Percentiles rank a stretch among this genome's conserved stretches.
These are phyloP conservation scores for Curvularia sp. DNA, from an alignment of 2,329 filamentous ascomycete species.

Conservation along the genomic window DNA sequence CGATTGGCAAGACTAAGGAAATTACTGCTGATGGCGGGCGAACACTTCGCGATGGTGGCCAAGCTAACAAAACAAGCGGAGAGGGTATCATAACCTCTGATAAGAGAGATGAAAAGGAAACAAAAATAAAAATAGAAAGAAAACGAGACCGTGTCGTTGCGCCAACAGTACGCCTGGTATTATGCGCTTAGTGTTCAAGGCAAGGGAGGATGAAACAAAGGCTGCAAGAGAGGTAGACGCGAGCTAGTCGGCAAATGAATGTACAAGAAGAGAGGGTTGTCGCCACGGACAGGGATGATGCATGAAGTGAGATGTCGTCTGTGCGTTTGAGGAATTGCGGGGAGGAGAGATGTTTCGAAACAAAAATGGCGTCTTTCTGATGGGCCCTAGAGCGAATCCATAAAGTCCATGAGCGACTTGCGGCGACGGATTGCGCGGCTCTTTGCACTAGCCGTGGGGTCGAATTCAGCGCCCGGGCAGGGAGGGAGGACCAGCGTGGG, in stretches of 20 bases:
- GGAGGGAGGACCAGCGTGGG: slow-evolving; percentile 45
- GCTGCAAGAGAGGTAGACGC: not conserved
- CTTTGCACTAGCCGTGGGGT: slow-evolving; percentile 32
- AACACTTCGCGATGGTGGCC: slow-evolving; percentile 22
- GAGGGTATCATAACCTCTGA: slow-evolving; percentile 22
- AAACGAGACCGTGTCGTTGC: slow-evolving; percentile 6
- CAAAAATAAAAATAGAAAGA: not conserved
- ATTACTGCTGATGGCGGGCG: slow-evolving; percentile 15
- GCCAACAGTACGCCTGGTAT: slow-evolving; percentile 23
- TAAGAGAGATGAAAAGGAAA: not conserved
- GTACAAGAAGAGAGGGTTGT: slow-evolving; percentile 1
- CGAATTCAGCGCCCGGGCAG: slow-evolving; percentile 34
- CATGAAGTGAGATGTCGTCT: slow-evolving; percentile 11
- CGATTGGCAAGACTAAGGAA: slow-evolving; percentile 25
- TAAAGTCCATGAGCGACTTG: slow-evolving; percentile 49
- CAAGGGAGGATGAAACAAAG: not conserved
- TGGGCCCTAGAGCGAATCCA: slow-evolving; percentile 28
- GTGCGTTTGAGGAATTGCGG: slow-evolving; percentile 16
- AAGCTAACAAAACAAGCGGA: not conserved
- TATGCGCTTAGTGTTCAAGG: slow-evolving; percentile 12
- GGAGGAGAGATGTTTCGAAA: slow-evolving; percentile 24
- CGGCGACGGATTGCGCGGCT: slow-evolving; percentile 43
- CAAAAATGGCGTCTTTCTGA: slow-evolving; percentile 10
- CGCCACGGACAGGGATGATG: slow-evolving; percentile 3
- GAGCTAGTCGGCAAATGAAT: not conserved